Base-by-base conservation (phyloP, 306 rosid species). In the Vicia faba region DNA sequence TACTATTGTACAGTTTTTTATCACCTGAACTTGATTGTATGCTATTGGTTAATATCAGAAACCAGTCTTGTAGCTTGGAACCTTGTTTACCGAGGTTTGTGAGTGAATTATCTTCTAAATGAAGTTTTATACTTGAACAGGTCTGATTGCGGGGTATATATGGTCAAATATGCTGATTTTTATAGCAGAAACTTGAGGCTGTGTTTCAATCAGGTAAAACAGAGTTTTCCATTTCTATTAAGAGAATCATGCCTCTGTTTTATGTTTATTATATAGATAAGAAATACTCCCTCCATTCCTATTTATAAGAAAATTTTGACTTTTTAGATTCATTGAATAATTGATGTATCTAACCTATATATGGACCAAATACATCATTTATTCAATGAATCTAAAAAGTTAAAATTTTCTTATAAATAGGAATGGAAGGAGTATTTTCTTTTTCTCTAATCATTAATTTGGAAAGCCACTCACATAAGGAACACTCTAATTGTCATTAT, bases 121-220 rank as follows among this genome's bases (percentile, higher is more conserved):
- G 25, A 66, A 63, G 18, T 50, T 65, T 54, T 54, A 13, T 57
- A 11, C 72, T 29, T 70, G 64, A 75, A 64, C 84, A 93, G 97
- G 84, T 85, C 53, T 78, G 99, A 93, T 66, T 93, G 99, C 61
- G 97, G 97, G 48, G 49, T 93, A 74, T 93, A 88, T 77, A 90
- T 93, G 97, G 81, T 93, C 68, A 93, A 93, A 72, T 93, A 90
- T 71, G 82, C 90, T 1, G 99, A 93, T 77, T 90, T 93, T 69
- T 90, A 83, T 57, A 88, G 99, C 86, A 86, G 99, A 79, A 88
- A 82, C 66, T 28, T 83, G 81, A 85, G 84, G 25, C 90, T 90
- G 51, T 88, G 95, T 85, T 93, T 93, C 85, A 80, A 70, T 64
- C 96, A 88, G 97, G 99, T 90, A 78, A 77, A 70, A 50, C 50